Conservation (phyloP, 805 yeast genomes). For the Jamesozyma lodderae region DNA sequence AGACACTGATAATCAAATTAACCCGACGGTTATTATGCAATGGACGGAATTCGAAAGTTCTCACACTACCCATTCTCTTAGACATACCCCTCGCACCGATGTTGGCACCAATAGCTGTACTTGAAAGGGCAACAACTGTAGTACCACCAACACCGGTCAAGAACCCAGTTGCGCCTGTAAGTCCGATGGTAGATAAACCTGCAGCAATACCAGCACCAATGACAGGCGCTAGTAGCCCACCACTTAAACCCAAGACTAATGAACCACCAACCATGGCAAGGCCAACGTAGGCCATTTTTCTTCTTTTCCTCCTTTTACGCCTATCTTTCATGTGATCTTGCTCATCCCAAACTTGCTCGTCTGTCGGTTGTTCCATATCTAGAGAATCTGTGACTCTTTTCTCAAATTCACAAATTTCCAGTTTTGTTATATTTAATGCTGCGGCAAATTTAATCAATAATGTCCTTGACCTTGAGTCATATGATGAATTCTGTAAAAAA, state of each 20-base stretch:
- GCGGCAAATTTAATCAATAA: constrained; percentile 62
- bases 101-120: constrained; percentile 82
- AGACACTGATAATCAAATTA: constrained; percentile 76
- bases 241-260: constrained; percentile 85
- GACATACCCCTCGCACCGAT: constrained; percentile 83
- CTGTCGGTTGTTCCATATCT: constrained; percentile 77
- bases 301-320: constrained; percentile 53
- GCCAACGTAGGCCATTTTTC: constrained; percentile 78
- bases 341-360: constrained; percentile 66
- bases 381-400: constrained; percentile 81
- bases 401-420: constrained; percentile 83
- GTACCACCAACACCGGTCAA: constrained; percentile 97
- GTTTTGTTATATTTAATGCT: constrained; percentile 44
- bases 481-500: constrained; percentile 71
- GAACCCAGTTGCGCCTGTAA: constrained; percentile 86
- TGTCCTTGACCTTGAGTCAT: constrained; percentile 82
- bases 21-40: constrained; percentile 84
- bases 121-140: constrained; percentile 84
- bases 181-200: constrained; percentile 89
- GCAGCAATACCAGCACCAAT: constrained; percentile 98
- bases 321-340: constrained; percentile 58
- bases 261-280: constrained; percentile 96
- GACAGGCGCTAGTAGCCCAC: constrained; percentile 93
- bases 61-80: constrained; percentile 80
- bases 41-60: constrained; percentile 90